phyloP scores from a whole-genome alignment of 257 asterid species.

The Verbascum thapsus region DNA sequence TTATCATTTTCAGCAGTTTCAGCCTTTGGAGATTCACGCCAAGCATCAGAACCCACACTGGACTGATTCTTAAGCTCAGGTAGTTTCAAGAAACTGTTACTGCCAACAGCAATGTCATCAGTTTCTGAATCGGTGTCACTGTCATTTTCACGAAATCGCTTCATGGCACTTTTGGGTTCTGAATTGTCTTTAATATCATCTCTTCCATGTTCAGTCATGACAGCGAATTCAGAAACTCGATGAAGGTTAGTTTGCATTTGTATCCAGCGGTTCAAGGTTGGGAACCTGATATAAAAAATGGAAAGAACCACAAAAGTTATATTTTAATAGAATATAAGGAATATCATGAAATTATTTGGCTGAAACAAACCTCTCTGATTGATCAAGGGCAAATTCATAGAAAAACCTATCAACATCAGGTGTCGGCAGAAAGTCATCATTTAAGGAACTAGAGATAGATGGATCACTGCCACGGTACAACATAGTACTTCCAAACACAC shows the following conservation, averaged over 20 bases:
- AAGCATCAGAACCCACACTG: conserved; percentile 48
- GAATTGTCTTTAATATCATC: conserved; percentile 49
- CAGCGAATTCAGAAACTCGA: conserved; percentile 91
- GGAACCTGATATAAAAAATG: conserved; percentile 62
- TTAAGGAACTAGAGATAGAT: conserved; percentile 67
- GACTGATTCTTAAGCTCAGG: conserved; percentile 62
- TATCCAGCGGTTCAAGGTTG: conserved; percentile 97
- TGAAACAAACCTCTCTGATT: conserved; percentile 88
- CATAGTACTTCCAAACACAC: conserved; percentile 95
- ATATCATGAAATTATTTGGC: conserved; percentile 23
- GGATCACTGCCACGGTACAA: conserved; percentile 75
- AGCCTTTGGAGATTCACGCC: conserved; percentile 65
- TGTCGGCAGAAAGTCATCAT: conserved; percentile 55
- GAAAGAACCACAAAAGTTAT: conserved; percentile 31
- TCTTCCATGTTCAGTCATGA: conserved; percentile 61
- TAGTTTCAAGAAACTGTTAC: conserved; percentile 42
- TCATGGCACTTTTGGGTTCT: conserved; percentile 56
- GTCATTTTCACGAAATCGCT: conserved; percentile 84
- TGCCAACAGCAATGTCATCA: conserved; percentile 65
- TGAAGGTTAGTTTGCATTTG: conserved; percentile 98
- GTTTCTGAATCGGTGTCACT: conserved; percentile 88
- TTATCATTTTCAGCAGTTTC: conserved; percentile 56
- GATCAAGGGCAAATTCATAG: conserved; percentile 93
- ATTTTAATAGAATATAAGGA: conserved; percentile 28
- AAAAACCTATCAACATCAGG: conserved; percentile 82